A percentile compares a stretch with the other conserved stretches of the same genome.
Conservation (phyloP, 2,329 filamentous ascomycete species). For the Paraphaeosphaeria sporulosa region DNA sequence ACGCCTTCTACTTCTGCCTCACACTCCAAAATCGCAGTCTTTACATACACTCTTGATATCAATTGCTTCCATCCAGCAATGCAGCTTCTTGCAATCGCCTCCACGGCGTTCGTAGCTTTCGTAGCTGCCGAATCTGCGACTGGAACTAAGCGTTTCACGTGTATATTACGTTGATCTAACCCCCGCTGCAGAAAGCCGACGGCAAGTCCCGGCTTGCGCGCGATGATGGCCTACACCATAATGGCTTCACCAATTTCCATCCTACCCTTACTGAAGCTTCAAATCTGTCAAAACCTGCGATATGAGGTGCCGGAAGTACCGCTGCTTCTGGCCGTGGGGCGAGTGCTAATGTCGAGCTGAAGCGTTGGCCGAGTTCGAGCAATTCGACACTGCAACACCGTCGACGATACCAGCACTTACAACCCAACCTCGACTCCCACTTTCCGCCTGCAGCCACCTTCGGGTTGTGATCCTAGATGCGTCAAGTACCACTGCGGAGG, state of each 20-base stretch:
- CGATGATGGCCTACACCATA: neutral
- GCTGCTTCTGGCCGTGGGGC: neutral
- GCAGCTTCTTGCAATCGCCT: neutral
- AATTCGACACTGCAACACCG: neutral
- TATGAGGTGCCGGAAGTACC: neutral
- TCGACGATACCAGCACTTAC: neutral
- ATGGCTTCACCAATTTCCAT: neutral
- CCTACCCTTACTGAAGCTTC: neutral
- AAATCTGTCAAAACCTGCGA: neutral
- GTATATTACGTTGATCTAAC: neutral
- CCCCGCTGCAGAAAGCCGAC: neutral
- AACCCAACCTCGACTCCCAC: neutral
- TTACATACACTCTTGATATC: neutral
- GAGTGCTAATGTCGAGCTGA: neutral
- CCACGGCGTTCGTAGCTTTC: neutral
- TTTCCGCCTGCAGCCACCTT: neutral
- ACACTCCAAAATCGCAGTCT: neutral
- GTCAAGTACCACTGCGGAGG: conserved; percentile 3
- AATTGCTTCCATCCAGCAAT: neutral
- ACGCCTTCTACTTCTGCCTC: neutral
- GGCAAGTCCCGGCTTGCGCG: too few species aligned
- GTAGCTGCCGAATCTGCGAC: neutral
- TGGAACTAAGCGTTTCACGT: neutral
- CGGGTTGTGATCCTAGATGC: neutral
- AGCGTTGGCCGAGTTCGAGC: neutral